Conservation (phyloP, 169 alveolate species). For the Eimeria mitis region DNA sequence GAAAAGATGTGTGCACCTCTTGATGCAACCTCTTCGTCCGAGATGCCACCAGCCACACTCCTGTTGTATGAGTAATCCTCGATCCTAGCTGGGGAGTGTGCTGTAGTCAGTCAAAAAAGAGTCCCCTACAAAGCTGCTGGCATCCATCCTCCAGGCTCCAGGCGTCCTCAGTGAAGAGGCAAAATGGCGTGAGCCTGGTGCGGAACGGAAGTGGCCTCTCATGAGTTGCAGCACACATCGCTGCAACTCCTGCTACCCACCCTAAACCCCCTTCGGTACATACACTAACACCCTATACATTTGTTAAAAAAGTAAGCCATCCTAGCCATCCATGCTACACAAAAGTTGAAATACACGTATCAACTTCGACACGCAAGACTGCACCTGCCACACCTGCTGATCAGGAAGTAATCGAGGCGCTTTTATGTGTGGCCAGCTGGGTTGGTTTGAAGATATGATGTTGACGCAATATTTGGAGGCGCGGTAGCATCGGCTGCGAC, state of each 20-base stretch:
- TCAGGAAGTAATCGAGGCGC: neutral
- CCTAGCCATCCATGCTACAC: neutral
- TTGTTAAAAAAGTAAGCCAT: no score
- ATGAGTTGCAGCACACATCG: neutral
- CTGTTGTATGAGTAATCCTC: neutral
- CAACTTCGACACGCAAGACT: neutral
- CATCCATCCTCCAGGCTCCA: no score
- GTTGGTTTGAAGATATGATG: neutral
- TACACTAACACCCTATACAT: neutral
- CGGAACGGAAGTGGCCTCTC: neutral
- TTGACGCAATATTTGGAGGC: neutral
- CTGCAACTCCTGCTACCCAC: neutral
- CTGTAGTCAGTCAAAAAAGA: neutral
- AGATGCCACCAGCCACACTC: neutral
- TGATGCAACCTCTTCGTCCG: no score
- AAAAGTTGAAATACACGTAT: neutral
- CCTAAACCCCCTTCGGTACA: neutral
- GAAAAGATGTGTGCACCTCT: no score
- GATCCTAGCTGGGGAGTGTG: neutral
- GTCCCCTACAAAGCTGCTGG: neutral
- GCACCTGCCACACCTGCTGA: neutral
- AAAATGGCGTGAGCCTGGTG: neutral
- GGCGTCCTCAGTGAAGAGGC: neutral
- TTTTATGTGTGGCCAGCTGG: neutral
- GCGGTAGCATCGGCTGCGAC: neutral